These are phyloP conservation scores for Bathelium albidoporum DNA, from an alignment of 495 filamentous ascomycete species.

Conservation along the genomic window DNA sequence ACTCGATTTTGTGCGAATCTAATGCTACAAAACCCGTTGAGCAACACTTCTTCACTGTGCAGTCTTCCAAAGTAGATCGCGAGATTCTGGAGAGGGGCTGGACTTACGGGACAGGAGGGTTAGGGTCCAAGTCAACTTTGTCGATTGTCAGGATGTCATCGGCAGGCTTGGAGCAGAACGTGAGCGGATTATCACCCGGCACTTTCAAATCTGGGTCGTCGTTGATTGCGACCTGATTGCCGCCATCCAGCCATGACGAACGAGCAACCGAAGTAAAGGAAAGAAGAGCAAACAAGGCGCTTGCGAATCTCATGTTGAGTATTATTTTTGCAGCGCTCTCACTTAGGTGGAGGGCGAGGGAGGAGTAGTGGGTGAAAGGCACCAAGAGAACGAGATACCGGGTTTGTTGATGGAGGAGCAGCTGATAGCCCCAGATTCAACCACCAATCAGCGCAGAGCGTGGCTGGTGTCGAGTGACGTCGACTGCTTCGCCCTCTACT, in stretches of 20 bases:
- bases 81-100: conserved; percentile 4
- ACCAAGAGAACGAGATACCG: background rate
- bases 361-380: background rate
- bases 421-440: background rate
- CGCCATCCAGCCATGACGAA: conserved; percentile 15
- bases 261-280: conserved; percentile 20
- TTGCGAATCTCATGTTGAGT: conserved; percentile 22
- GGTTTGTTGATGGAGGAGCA: background rate
- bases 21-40: no score
- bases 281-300: conserved; percentile 21
- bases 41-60: background rate
- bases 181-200: conserved; percentile 65
- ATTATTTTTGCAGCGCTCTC: background rate
- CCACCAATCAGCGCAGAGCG: conserved; percentile 1
- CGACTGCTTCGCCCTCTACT: no score
- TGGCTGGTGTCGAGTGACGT: conserved; percentile 1
- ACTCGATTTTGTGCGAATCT: no score
- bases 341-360: background rate
- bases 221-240: conserved; percentile 14
- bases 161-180: conserved; percentile 57
- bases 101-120: conserved; percentile 79
- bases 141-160: conserved; percentile 61
- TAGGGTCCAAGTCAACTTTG: conserved; percentile 68
- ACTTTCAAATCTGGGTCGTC: conserved; percentile 35
- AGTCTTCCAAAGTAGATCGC: background rate